phyloP scores from a whole-genome alignment of 75 land plant species.

The Chamaecyparis obtusa region DNA sequence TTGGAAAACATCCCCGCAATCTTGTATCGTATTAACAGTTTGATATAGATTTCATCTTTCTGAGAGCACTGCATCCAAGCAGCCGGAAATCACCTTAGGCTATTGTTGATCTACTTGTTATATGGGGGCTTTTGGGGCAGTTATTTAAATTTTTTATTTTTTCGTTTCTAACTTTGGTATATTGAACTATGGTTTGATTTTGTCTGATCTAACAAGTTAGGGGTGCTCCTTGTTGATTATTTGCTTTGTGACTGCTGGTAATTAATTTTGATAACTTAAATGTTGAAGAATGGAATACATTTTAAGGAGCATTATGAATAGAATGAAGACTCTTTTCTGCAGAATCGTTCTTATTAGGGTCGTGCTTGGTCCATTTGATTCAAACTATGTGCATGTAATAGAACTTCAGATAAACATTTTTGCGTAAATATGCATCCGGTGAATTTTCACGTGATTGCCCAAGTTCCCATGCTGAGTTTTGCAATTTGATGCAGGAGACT shows the following conservation, averaged over 20 bases:
- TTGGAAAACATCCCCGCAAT: background rate
- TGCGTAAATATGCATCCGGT: background rate
- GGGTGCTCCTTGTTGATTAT: background rate
- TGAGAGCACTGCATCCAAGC: background rate
- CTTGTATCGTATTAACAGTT: background rate
- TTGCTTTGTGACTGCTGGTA: background rate
- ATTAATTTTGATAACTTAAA: background rate
- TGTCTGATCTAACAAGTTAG: background rate
- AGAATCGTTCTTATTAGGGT: background rate
- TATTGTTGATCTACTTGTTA: background rate
- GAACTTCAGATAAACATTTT: background rate
- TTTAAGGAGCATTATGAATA: background rate
- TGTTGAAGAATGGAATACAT: background rate
- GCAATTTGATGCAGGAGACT: conserved; percentile 17
- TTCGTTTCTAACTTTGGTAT: background rate
- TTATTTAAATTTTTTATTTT: background rate
- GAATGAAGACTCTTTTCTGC: background rate
- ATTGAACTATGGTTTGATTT: background rate
- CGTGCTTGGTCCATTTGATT: background rate
- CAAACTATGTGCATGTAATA: background rate
- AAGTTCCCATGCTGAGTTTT: background rate
- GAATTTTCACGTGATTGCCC: background rate
- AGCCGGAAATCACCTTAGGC: background rate
- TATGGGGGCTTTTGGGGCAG: background rate
- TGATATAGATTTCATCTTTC: background rate